Evolutionary conservation across 208 protist genomes (phyloP).

Genomic region (Herpetomonas tarakana): DNA sequence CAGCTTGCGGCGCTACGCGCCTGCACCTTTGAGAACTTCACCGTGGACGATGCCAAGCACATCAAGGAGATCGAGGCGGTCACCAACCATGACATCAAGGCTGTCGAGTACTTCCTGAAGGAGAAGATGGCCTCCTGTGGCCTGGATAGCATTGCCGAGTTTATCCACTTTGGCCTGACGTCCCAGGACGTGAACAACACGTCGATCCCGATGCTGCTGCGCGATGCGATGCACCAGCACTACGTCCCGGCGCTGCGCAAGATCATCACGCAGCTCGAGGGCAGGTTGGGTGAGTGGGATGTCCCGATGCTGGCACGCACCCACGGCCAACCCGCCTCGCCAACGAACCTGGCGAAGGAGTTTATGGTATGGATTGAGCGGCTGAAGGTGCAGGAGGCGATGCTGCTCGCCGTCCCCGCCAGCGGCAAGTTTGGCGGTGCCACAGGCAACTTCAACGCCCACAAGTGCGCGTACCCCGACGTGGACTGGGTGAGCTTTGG

Average conservation of each 20-base stretch:
- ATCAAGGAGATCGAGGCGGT: conserved; percentile 93
- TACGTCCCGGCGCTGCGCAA: conserved; percentile 75
- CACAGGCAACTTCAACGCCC: conserved; percentile 94
- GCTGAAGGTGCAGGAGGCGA: conserved; percentile 66
- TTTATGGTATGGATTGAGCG: conserved; percentile 92
- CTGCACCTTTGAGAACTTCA: conserved; percentile 73
- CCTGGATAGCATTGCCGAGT: conserved; percentile 80
- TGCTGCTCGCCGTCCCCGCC: conserved; percentile 49
- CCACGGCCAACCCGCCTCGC: conserved; percentile 93
- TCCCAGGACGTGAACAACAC: conserved; percentile 98
- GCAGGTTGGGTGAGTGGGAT: conserved; percentile 68
- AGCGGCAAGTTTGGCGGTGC: conserved; percentile 94
- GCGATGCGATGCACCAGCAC: conserved; percentile 69
- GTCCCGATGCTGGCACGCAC: conserved; percentile 93
- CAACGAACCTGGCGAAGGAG: conserved; percentile 93
- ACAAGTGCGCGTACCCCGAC: conserved; percentile 83
- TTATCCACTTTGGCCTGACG: conserved; percentile 97
- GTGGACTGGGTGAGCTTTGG: conserved; percentile 87
- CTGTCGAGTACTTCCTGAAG: conserved; percentile 96
- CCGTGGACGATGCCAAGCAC: conserved; percentile 58
- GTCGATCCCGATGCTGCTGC: conserved; percentile 91
- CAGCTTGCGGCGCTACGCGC: conserved; percentile 50
- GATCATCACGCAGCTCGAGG: conserved; percentile 44
- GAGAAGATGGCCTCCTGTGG: conserved; percentile 75
- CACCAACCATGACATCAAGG: conserved; percentile 97